Evolutionary conservation across 768 basidiomycete genomes (phyloP).

Genomic region (Ramaria sp.): DNA sequence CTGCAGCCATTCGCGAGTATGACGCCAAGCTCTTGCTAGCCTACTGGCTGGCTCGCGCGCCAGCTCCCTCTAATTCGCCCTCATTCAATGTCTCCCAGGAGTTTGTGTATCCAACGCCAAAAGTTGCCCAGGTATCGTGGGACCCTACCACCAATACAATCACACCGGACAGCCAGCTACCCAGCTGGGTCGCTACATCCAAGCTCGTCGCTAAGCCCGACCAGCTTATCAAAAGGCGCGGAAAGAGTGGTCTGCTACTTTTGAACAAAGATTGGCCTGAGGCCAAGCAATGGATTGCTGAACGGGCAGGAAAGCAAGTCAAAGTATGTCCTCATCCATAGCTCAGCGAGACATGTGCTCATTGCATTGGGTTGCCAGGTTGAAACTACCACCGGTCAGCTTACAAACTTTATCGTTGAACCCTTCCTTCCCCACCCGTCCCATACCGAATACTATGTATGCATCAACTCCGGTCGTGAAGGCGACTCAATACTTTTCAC

Average conservation of each 20-base stretch:
- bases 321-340: constrained; percentile 41
- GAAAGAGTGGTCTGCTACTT: constrained; percentile 91
- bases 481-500: constrained; percentile 97
- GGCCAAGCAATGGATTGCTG: constrained; percentile 78
- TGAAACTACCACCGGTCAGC: constrained; percentile 85
- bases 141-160: constrained; percentile 56
- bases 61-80: constrained; percentile 55
- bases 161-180: constrained; percentile 51
- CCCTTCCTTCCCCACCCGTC: constrained; percentile 96
- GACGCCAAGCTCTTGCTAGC: constrained; percentile 97
- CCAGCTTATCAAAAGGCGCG: constrained; percentile 98
- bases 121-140: constrained; percentile 82
- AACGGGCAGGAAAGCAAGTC: constrained; percentile 86
- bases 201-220: constrained; percentile 96
- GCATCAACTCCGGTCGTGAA: constrained; percentile 91
- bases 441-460: constrained; percentile 95
- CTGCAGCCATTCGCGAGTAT: constrained; percentile 84
- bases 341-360: constrained; percentile 9
- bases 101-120: constrained; percentile 54
- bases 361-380: constrained; percentile 38
- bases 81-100: constrained; percentile 21
- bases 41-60: constrained; percentile 93
- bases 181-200: constrained; percentile 70
- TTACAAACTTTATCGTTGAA: constrained; percentile 97
- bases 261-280: constrained; percentile 91